Evolutionary conservation across 2,329 filamentous ascomycete species (phyloP), one percentile per base, ranked within the genome.

Genomic region (Amphichorda felina): DNA sequence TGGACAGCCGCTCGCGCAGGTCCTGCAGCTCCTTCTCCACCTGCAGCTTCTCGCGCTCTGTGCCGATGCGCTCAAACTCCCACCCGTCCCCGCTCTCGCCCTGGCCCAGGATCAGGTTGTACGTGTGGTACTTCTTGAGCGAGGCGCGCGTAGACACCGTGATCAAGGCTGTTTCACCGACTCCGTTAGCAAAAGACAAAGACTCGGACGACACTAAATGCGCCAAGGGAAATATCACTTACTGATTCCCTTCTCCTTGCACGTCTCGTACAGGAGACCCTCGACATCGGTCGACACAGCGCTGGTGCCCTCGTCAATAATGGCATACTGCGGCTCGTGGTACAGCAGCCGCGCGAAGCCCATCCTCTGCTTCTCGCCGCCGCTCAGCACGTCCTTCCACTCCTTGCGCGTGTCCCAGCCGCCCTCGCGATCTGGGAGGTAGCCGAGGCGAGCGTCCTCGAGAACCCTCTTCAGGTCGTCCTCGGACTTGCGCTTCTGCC

Each of bases 301-400:
- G 40, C 83, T 93, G 0, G 91, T 98, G 7, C 87, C 89, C 58
- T 98, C 91, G 43, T 98, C 91, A 38, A 98, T 77, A 49, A 98
- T 86, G 2, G 87, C 91, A 53, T 94, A 98, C 40, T 82, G 71
- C 13, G 91, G 91, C 61, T 96, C 89, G 51, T 98, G 91, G 51
- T 98, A 98, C 28, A 96, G 64, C 34, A 98, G 57, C 30, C 91
- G 69, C 4, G 93, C 89, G 48, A 98, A 86, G 0, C 77, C 86
- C 73, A 98, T 85, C 16, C 91, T 71, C 62, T 98, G 91, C 64
- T 98, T 98, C 68, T 98, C 91, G 10, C 91, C 91, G 27, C 91
- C 91, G 44, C 82, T 89, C n/a, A 98, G 68, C 4, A 98, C 86
- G 47, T 96, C 89, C 61, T 96, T 95, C 91, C 91, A 98, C 53